These are phyloP conservation scores for Eucalyptus globulus DNA, from an alignment of 345 rosid genomes.

Conservation along the genomic window DNA sequence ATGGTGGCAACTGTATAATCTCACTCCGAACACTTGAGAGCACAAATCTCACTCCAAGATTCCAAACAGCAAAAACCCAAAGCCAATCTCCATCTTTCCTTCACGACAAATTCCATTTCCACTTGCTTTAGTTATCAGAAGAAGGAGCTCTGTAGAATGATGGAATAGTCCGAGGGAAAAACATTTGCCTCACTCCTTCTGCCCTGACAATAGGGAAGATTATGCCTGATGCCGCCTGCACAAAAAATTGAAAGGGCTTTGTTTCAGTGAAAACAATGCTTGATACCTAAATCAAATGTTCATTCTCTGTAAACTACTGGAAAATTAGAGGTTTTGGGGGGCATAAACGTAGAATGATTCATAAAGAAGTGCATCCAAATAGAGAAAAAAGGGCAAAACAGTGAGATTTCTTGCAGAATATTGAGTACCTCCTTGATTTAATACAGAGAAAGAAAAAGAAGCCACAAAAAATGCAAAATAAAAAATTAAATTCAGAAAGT, in stretches of 20 bases:
- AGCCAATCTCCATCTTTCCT: neutral
- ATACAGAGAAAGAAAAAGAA: neutral
- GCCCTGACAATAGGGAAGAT: slow-evolving; percentile 7
- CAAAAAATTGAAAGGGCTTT: neutral
- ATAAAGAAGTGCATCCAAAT: neutral
- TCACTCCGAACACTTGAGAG: neutral
- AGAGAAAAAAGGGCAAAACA: neutral
- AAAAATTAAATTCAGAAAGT: neutral
- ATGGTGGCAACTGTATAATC: neutral
- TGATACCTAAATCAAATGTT: neutral
- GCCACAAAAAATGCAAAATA: neutral
- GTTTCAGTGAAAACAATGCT: neutral
- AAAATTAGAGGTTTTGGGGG: neutral
- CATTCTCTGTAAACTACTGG: neutral
- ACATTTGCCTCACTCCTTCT: slow-evolving; percentile 10
- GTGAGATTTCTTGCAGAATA: neutral
- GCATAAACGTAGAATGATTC: neutral
- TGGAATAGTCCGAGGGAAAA: neutral
- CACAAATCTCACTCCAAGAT: neutral
- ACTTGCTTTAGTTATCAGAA: neutral
- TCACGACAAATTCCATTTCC: neutral
- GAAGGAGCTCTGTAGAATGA: neutral
- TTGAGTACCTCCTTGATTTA: neutral
- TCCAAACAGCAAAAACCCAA: neutral
- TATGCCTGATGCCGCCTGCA: slow-evolving; percentile 1